Evolutionary conservation across 108 stramenopile genomes (phyloP), one percentile per base, ranked within the genome.

Genomic region (Mediolabrus comicus): DNA sequence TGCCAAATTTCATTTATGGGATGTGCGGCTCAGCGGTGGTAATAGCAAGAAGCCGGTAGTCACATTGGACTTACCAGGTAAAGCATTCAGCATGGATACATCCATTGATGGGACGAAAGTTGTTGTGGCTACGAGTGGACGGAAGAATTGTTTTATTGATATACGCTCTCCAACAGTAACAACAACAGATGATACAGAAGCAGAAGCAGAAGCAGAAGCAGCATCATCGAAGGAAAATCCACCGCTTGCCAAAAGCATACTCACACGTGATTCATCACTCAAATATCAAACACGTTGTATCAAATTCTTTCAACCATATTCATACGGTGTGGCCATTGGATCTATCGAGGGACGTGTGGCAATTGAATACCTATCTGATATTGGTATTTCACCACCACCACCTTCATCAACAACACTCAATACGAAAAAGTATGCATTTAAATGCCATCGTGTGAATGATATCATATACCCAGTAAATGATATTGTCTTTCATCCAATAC

Each of bases 261-360:
- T 87, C 82, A 81, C 90, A 29, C 81, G 91, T 14, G 92, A 95
- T 71, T 90, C 89, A 9, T 90, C 92, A 4, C 77, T 93, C 49
- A 93, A 93, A 63, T 90, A 84, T 65, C 95, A 96, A 82, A 92
- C 91, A 26, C 71, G 95, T n/a, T 84, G 77, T 59, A 59, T 91
- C 46, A 71, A 65, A 53, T 91, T 94, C 79, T 96, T 96, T 75
- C 33, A 7, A 6, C 90, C 89, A 3, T 72, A 84, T 65, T 83
- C 82, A 5, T 30, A 63, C 14, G 97, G 96, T 0, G 83, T 96
- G 71, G 98, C 97, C 11, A 54, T 98, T 9, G 97, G 96, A 12
- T 89, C 86, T 59, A 95, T 98, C 51, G 99, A 98, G 65, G 99
- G 99, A 19, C 81, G 99, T 32, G 99, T 99, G 24, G 96, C 92